A percentile compares a stretch with the other conserved stretches of the same genome.
phyloP scores from a whole-genome alignment of 345 rosid genomes.

The Lenwebbia sp. region DNA sequence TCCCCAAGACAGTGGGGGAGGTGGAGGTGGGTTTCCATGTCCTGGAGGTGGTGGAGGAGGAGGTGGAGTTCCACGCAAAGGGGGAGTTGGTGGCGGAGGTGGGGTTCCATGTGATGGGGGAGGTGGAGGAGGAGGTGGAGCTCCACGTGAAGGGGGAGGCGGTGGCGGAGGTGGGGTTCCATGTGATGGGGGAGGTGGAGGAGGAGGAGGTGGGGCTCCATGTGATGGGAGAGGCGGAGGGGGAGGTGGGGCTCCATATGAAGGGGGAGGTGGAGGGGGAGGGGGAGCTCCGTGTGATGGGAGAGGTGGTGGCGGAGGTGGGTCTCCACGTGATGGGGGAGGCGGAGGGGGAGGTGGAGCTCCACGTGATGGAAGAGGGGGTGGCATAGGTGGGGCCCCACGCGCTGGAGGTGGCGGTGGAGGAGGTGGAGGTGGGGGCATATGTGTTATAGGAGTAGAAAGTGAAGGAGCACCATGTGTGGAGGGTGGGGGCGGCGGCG shows the following conservation, averaged over 20 bases:
- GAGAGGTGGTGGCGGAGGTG: constrained; percentile 8
- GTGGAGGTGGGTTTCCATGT: constrained; percentile 11
- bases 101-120: constrained; percentile 7
- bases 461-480: not conserved
- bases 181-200: constrained; percentile 5
- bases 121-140: constrained; percentile 18
- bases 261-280: constrained; percentile 30
- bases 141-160: constrained; percentile 13
- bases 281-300: constrained; percentile 11
- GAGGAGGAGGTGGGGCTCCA: constrained; percentile 9
- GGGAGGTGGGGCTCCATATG: constrained; percentile 13
- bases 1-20: constrained; percentile 12
- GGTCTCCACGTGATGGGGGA: not conserved
- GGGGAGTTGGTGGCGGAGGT: constrained; percentile 31
- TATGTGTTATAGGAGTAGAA: not conserved
- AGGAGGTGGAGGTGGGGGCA: not conserved
- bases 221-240: constrained; percentile 5
- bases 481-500: not conserved
- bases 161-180: constrained; percentile 19
- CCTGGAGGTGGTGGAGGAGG: constrained; percentile 30
- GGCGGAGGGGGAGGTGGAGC: constrained; percentile 6
- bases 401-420: not conserved
- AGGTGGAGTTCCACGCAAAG: constrained; percentile 10
- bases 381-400: constrained; percentile 3
- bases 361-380: not conserved